Conservation (phyloP, 164 flowering plant species). For the Macadamia tetraphylla region DNA sequence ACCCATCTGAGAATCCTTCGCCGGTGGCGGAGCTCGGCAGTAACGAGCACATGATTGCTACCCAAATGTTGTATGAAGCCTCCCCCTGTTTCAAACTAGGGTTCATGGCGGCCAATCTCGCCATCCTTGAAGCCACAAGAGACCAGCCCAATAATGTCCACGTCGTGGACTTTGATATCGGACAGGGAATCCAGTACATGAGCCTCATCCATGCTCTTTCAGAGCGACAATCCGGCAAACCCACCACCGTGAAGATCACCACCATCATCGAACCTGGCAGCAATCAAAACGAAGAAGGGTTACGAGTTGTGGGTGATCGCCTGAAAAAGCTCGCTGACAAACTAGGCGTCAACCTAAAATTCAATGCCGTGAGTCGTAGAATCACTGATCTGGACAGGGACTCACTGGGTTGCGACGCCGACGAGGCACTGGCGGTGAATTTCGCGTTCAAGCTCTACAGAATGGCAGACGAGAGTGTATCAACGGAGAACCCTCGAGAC, state of each 20-base stretch:
- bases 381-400: slow-evolving; percentile 45
- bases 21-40: slow-evolving; percentile 32
- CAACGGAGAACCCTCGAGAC: slow-evolving; percentile 80
- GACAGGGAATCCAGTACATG: slow-evolving; percentile 58
- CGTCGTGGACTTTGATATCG: slow-evolving; percentile 50
- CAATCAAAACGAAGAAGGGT: slow-evolving; percentile 16
- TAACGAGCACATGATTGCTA: slow-evolving; percentile 37
- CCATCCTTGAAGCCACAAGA: slow-evolving; percentile 52
- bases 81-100: slow-evolving; percentile 78
- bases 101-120: slow-evolving; percentile 67
- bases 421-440: slow-evolving; percentile 71
- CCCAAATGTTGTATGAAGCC: slow-evolving; percentile 48
- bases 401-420: slow-evolving; percentile 38
- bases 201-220: slow-evolving; percentile 55
- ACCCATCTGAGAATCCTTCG: slow-evolving; percentile 27
- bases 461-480: slow-evolving; percentile 90
- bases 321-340: slow-evolving; percentile 41
- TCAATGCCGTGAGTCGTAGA: slow-evolving; percentile 21
- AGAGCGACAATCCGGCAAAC: slow-evolving; percentile 17
- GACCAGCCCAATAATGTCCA: slow-evolving; percentile 27
- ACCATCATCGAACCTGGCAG: slow-evolving; percentile 26
- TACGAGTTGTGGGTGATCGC: slow-evolving; percentile 21
- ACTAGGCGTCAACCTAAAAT: slow-evolving; percentile 34
- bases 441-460: slow-evolving; percentile 56
- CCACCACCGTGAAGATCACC: slow-evolving; percentile 41